Conservation (phyloP, 192 early-diverging fungal genomes). For the Podila minutissima region DNA sequence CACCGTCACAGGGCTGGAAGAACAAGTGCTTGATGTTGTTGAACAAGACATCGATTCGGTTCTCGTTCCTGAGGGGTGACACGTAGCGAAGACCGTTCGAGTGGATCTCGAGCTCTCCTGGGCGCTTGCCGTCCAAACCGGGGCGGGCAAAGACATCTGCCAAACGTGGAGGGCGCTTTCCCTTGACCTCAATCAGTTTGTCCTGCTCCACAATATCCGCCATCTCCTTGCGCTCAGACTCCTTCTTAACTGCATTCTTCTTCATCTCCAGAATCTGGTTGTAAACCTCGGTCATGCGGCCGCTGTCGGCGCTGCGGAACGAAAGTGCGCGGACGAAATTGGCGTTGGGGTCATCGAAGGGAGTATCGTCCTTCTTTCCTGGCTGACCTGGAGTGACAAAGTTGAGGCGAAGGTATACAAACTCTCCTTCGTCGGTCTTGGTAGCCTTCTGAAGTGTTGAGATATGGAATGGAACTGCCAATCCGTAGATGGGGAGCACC, state of each 20-base stretch:
- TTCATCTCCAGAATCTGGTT: conserved; percentile 90
- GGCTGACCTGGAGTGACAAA: conserved; percentile 95
- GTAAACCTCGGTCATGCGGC: conserved; percentile 85
- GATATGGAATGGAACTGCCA: conserved; percentile 98
- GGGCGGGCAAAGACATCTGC: conserved; percentile 94
- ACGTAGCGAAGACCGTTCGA: conserved; percentile 94
- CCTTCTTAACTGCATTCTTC: conserved; percentile 91
- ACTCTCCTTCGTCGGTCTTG: conserved; percentile 95
- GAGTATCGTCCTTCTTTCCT: conserved; percentile 89
- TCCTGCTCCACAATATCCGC: conserved; percentile 97
- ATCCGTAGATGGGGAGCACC: conserved; percentile 94
- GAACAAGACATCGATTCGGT: conserved; percentile 87
- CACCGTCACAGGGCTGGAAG: conserved; percentile 98
- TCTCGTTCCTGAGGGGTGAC: conserved; percentile 77
- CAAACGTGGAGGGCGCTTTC: conserved; percentile 74
- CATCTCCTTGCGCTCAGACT: conserved; percentile 94
- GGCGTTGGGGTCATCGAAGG: conserved; percentile 86
- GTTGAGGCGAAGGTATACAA: conserved; percentile 92
- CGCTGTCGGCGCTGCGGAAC: conserved; percentile 88
- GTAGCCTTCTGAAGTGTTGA: conserved; percentile 93
- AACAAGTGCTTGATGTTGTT: conserved; percentile 98
- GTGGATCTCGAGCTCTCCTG: conserved; percentile 98
- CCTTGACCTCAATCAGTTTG: conserved; percentile 80
- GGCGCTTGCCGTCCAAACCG: conserved; percentile 90
- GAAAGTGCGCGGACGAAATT: conserved; percentile 94